phyloP scores from a whole-genome alignment of 805 yeast genomes.

The Kazachstania bromeliacearum region DNA sequence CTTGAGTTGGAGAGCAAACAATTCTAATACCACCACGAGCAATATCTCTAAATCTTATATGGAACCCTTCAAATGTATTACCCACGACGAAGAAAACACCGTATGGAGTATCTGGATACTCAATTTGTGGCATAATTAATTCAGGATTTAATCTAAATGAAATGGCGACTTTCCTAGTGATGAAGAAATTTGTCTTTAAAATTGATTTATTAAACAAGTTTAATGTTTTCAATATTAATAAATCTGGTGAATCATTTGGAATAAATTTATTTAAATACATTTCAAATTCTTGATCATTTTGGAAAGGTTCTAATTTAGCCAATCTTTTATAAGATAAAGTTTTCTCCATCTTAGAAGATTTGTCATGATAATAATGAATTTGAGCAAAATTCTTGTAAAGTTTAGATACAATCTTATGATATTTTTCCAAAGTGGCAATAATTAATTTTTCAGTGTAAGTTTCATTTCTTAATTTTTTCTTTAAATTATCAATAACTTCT shows the following conservation, averaged over 20 bases:
- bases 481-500: constrained; percentile 70
- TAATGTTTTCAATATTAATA: constrained; percentile 71
- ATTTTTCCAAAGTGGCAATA: constrained; percentile 60
- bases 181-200: constrained; percentile 87
- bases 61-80: constrained; percentile 95
- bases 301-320: constrained; percentile 64
- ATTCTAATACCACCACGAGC: constrained; percentile 98
- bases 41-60: constrained; percentile 90
- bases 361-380: constrained; percentile 62
- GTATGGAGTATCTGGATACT: constrained; percentile 86
- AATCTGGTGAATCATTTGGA: constrained; percentile 68
- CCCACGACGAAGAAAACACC: constrained; percentile 96
- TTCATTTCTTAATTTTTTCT: constrained; percentile 84
- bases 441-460: constrained; percentile 84
- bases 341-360: constrained; percentile 42
- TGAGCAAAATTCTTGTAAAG: constrained; percentile 88
- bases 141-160: constrained; percentile 85
- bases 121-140: constrained; percentile 65
- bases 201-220: constrained; percentile 77
- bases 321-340: constrained; percentile 84
- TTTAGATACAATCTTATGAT: constrained; percentile 65
- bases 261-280: constrained; percentile 55
- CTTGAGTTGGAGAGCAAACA: constrained; percentile 76
- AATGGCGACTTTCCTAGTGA: constrained; percentile 88
- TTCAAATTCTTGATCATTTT: constrained; percentile 66